Evolutionary conservation across 495 filamentous ascomycete species (phyloP).

Genomic region (Ramalina intermedia): DNA sequence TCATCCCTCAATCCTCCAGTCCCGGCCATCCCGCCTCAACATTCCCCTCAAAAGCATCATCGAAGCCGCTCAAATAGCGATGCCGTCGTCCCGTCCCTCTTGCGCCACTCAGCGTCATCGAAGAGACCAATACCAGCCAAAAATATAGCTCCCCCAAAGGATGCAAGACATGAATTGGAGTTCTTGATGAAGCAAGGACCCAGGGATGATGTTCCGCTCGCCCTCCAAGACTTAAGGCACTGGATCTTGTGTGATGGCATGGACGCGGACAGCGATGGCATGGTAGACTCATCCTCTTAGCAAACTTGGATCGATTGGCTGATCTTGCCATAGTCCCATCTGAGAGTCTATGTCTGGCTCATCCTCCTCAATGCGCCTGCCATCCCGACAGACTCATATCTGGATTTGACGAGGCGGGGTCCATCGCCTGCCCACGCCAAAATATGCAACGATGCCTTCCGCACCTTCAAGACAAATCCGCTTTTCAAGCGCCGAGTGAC

Average conservation of each 20-base stretch:
- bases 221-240: conserved; percentile 59
- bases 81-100: conserved; percentile 30
- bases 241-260: conserved; percentile 67
- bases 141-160: conserved; percentile 38
- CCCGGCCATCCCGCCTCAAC: conserved; percentile 14
- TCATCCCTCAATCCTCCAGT: conserved; percentile 7
- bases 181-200: conserved; percentile 55
- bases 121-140: conserved; percentile 38
- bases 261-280: conserved; percentile 74
- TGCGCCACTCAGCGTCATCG: conserved; percentile 20
- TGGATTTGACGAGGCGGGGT: conserved; percentile 79
- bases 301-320: not conserved
- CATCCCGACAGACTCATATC: conserved; percentile 71
- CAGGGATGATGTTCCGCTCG: conserved; percentile 46
- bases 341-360: conserved; percentile 91
- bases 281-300: conserved; percentile 39
- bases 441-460: conserved; percentile 96
- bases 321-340: conserved; percentile 49
- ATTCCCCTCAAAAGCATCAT: conserved; percentile 30
- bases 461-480: conserved; percentile 87
- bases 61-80: conserved; percentile 64
- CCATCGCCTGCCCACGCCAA: conserved; percentile 90
- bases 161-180: conserved; percentile 49
- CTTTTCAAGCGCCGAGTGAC: conserved; percentile 90
- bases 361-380: conserved; percentile 77